Percentiles rank a stretch among this genome's conserved stretches.
These are phyloP conservation scores for Actinidia polygama DNA, from an alignment of 179 eudicot genomes.

Conservation along the genomic window DNA sequence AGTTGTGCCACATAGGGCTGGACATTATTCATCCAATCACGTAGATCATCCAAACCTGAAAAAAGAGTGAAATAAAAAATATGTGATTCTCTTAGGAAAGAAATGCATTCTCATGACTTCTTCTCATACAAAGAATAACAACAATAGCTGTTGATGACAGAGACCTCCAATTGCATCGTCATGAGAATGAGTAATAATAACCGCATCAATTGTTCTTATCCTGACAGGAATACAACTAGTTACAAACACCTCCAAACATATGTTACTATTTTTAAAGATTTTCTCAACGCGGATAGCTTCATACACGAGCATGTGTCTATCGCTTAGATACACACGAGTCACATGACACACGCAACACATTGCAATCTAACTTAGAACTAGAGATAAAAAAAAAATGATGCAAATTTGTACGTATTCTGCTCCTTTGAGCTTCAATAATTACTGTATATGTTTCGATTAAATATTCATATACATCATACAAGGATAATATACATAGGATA, in stretches of 20 bases:
- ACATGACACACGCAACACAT: no score
- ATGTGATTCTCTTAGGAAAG: not conserved
- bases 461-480: no score
- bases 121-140: constrained; percentile 28
- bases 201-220: constrained; percentile 96
- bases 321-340: no score
- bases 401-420: no score
- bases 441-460: no score
- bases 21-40: constrained; percentile 99
- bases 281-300: no score
- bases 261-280: no score
- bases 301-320: no score
- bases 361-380: no score
- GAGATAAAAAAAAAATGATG: no score
- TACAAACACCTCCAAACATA: constrained; percentile 33
- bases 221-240: constrained; percentile 76
- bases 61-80: constrained; percentile 4
- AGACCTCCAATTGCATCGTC: constrained; percentile 99
- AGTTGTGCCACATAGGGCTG: constrained; percentile 81
- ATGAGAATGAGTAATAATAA: constrained; percentile 98
- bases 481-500: no score
- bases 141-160: constrained; percentile 35
- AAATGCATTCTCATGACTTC: constrained; percentile 7
- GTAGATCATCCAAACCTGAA: constrained; percentile 95
- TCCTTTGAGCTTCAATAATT: no score